Evolutionary conservation across 441 rosid genomes (phyloP).

Genomic region (Syzygium syzygioides): DNA sequence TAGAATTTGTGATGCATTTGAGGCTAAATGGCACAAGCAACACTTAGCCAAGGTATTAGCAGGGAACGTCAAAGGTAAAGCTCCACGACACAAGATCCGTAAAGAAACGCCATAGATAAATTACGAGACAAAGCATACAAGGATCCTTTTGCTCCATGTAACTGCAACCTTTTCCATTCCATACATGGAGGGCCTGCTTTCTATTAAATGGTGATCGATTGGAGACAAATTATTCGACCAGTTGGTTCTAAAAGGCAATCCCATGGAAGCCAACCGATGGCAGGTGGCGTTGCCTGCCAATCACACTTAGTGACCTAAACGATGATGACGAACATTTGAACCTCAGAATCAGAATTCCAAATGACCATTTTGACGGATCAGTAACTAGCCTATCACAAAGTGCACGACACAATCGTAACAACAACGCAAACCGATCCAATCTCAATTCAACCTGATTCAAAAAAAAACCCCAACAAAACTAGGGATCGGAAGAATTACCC

Average conservation of each 20-base stretch:
- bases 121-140: neutral
- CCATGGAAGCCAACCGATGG: neutral
- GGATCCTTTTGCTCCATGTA: neutral
- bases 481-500: conserved; percentile 42
- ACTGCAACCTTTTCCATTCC: neutral
- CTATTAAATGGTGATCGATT: neutral
- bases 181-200: neutral
- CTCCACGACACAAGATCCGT: neutral
- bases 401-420: neutral
- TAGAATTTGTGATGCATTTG: neutral
- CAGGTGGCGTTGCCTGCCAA: neutral
- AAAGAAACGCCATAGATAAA: neutral
- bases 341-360: neutral
- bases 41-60: neutral
- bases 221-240: neutral
- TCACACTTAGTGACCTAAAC: neutral
- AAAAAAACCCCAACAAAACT: neutral
- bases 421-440: neutral
- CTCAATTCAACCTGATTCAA: neutral
- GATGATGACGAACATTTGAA: neutral
- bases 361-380: neutral
- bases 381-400: neutral
- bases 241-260: neutral
- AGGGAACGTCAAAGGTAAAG: neutral
- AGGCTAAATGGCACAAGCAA: neutral